Evolutionary conservation across 257 asterid species (phyloP).

Genomic region (Salvia miltiorrhiza): DNA sequence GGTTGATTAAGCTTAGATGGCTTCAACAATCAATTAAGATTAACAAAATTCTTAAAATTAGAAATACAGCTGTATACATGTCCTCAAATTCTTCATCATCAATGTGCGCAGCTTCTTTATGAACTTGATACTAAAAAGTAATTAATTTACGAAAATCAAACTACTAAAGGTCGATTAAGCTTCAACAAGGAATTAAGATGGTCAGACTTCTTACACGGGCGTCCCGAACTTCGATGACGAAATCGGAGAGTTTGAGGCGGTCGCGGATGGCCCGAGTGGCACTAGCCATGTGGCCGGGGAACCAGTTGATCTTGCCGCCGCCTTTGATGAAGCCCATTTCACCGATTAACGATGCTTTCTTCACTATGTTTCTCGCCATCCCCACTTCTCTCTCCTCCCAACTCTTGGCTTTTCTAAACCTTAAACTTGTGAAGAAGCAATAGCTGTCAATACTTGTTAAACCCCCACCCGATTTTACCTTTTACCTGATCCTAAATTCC

Average conservation of each 20-base stretch:
- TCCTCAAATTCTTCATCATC: no score
- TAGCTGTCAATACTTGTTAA: not conserved
- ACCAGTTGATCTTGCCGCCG: conserved; percentile 89
- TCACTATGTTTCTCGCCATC: conserved; percentile 35
- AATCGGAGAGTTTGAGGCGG: conserved; percentile 80
- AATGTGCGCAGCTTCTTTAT: no score
- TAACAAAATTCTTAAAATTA: conserved; percentile 25
- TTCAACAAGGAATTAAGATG: not conserved
- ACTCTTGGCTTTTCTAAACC: no score
- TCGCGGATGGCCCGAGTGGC: conserved; percentile 95
- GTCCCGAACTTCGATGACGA: conserved; percentile 94
- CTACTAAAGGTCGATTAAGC: not conserved
- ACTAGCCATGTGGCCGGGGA: conserved; percentile 98
- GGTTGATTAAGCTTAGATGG: not conserved
- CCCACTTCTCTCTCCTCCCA: conserved; percentile 38
- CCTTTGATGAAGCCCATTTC: conserved; percentile 76
- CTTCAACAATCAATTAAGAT: not conserved
- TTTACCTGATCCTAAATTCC: no score
- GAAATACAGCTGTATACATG: not conserved
- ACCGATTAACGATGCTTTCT: conserved; percentile 48
- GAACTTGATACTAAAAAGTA: no score
- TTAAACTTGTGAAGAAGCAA: conserved; percentile 1
- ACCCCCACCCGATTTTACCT: no score
- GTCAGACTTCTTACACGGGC: conserved; percentile 57
- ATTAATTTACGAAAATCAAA: not conserved